phyloP scores from a whole-genome alignment of 1,284 basidiomycete genomes.

The Amylostereum areolatum region DNA sequence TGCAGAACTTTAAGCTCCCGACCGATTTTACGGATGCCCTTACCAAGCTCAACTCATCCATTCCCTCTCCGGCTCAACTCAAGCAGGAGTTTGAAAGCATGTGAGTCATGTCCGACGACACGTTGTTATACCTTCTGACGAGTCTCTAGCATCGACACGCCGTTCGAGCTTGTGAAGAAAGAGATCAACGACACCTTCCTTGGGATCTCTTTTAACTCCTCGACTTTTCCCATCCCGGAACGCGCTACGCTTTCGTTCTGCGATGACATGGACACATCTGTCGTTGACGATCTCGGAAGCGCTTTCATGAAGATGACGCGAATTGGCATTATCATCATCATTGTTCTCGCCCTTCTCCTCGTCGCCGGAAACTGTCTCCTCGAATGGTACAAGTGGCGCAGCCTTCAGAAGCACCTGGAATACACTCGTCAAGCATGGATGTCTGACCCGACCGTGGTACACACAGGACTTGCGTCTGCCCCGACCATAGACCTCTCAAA shows the following conservation, averaged over 20 bases:
- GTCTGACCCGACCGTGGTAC: slow-evolving; percentile 57
- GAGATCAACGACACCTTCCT: slow-evolving; percentile 85
- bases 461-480: slow-evolving; percentile 26
- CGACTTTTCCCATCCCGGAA: slow-evolving; percentile 68
- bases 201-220: slow-evolving; percentile 63
- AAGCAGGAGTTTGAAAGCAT: slow-evolving; percentile 67
- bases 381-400: slow-evolving; percentile 80
- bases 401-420: slow-evolving; percentile 56
- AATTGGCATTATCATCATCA: slow-evolving; percentile 70
- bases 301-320: slow-evolving; percentile 74
- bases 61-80: slow-evolving; percentile 78
- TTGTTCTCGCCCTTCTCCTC: slow-evolving; percentile 56
- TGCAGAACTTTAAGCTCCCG: slow-evolving; percentile 81
- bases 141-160: slow-evolving; percentile 62
- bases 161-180: slow-evolving; percentile 79
- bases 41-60: slow-evolving; percentile 67
- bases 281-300: slow-evolving; percentile 77
- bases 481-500: slow-evolving; percentile 59
- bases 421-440: slow-evolving; percentile 71
- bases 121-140: slow-evolving; percentile 3
- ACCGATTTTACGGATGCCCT: slow-evolving; percentile 73
- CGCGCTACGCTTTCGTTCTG: slow-evolving; percentile 68
- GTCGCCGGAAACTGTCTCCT: slow-evolving; percentile 59
- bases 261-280: slow-evolving; percentile 67
- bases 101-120: slow-evolving; percentile 37